A percentile compares a stretch with the other conserved stretches of the same genome.
phyloP scores from a whole-genome alignment of 106 monocot genomes.

The Gastrodia elata region DNA sequence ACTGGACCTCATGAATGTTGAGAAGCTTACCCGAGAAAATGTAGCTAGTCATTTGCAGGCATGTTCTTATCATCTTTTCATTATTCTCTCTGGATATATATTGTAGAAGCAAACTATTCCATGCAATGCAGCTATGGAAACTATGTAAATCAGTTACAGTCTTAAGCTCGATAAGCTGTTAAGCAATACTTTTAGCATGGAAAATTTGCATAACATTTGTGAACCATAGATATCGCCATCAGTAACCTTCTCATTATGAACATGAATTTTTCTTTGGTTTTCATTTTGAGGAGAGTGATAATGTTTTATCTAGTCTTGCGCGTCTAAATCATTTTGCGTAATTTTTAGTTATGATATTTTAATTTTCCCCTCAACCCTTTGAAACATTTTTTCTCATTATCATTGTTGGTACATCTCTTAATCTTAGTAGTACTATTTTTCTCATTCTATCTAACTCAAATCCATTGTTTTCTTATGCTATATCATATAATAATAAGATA shows the following conservation, averaged over 20 bases:
- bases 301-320: background rate
- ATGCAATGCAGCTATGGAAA: background rate
- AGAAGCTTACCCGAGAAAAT: constrained; percentile 73
- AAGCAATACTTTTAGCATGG: background rate
- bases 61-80: constrained; percentile 7
- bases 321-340: background rate
- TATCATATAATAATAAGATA: background rate
- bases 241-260: background rate
- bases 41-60: constrained; percentile 84
- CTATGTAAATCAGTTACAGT: background rate
- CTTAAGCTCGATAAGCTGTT: background rate
- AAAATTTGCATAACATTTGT: background rate
- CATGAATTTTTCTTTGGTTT: background rate
- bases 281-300: background rate
- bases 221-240: background rate
- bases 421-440: background rate
- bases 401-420: background rate
- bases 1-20: constrained; percentile 78
- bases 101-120: background rate
- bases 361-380: background rate
- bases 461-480: too few relatives aligned
- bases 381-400: background rate
- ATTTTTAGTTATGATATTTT: background rate
- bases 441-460: background rate
- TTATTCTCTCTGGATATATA: background rate